Evolutionary conservation across 139 green algal species (phyloP), one percentile per base, ranked within the genome.

Genomic region (Microglena sp.): DNA sequence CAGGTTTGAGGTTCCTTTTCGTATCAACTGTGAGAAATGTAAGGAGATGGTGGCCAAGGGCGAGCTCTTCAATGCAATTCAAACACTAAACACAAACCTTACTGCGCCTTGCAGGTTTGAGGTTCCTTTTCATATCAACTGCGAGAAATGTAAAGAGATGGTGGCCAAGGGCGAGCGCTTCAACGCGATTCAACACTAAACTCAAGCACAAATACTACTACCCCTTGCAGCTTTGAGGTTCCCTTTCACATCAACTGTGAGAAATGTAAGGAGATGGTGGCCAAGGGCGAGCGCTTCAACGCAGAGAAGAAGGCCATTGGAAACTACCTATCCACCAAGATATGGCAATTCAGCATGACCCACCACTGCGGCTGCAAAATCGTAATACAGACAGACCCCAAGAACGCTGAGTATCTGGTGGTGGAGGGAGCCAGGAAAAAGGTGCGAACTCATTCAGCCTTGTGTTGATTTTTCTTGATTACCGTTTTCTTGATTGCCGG

Each of bases 1-100:
- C 66, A 80, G 72, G 64, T 98, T 98, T 69, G 92, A 98, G 77
- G 92, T 97, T 82, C 92, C 92, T 22, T 98, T 96, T 85, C 88
- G 94, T 64, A 87, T 97, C 5, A 95, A 86, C 84, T 98, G 92
- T 71, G 62, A 45, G 5, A 83, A 86, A 30, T 98, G 92, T 69
- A 60, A 69, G 31, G 76, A 94, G 66, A 80, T 94, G 32, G 96
- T 98, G 33, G 92, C 80, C 60, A 93, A 96, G 74, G 92, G 79
- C 29, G 92, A 96, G 53, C 85, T 92, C 55, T 98, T 98, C 80
- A 98, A 98, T 65, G 92, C 92, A n/a, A n/a, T n/a, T n/a, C n/a
- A n/a, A n/a, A n/a, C n/a, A n/a, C n/a, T n/a, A n/a, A n/a, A n/a
- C n/a, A 18, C 22, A 59, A 21, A 59, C 56, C 29, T 33, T 62